These are phyloP conservation scores for Russula virescens DNA, from an alignment of 768 basidiomycete genomes.

Conservation along the genomic window DNA sequence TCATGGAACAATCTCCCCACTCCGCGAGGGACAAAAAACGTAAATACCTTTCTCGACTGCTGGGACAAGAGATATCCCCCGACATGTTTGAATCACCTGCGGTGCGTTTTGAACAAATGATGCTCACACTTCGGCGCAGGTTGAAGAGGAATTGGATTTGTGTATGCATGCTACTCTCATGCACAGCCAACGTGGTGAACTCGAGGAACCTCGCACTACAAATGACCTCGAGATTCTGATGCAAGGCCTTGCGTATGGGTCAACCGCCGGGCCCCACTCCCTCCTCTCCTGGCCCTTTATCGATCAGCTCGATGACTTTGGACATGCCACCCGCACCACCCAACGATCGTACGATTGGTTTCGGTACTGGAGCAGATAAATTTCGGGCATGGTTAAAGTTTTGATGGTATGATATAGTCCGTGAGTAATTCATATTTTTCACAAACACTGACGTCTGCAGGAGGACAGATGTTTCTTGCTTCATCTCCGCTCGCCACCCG, in stretches of 20 bases:
- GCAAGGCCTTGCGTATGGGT: slow-evolving; percentile 6
- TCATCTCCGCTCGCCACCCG: slow-evolving; percentile 18
- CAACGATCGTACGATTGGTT: slow-evolving; percentile 4
- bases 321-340: neutral
- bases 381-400: neutral
- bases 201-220: slow-evolving; percentile 10
- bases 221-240: slow-evolving; percentile 7
- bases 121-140: slow-evolving; percentile 10
- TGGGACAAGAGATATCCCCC: neutral
- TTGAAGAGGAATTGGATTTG: neutral
- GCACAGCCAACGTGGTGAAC: slow-evolving; percentile 2
- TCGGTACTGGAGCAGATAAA: neutral
- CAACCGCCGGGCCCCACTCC: neutral
- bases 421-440: neutral
- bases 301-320: slow-evolving; percentile 2
- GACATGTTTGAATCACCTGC: neutral
- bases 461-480: slow-evolving; percentile 9
- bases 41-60: neutral
- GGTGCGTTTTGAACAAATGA: slow-evolving; percentile 3
- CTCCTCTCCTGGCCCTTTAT: neutral
- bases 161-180: slow-evolving; percentile 4
- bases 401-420: neutral
- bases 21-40: neutral
- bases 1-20: slow-evolving; percentile 4
- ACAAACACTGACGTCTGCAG: slow-evolving; percentile 13